Conservation (phyloP, 768 basidiomycete genomes). For the Lactarius hengduanensis region DNA sequence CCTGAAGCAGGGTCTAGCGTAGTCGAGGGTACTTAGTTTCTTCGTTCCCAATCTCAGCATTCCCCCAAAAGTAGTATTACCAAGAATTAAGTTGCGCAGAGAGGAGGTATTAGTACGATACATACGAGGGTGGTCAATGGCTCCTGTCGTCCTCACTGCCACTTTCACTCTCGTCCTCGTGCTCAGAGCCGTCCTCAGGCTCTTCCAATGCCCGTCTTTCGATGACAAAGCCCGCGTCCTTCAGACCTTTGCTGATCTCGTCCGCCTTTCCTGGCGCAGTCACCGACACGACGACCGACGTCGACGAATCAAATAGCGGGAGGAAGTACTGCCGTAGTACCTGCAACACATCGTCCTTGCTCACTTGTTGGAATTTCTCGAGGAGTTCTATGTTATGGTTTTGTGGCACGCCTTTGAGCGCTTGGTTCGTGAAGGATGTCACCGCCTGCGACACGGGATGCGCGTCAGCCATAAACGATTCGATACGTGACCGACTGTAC, state of each 20-base stretch:
- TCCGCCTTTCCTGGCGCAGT: constrained; percentile 80
- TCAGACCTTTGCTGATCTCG: constrained; percentile 64
- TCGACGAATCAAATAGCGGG: constrained; percentile 76
- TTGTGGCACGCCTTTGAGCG: constrained; percentile 78
- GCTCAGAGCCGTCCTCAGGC: constrained; percentile 46
- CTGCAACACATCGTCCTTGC: constrained; percentile 69
- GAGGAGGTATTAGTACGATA: constrained; percentile 1
- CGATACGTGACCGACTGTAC: constrained; percentile 29
- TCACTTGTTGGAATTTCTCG: constrained; percentile 75
- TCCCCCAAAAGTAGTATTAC: background rate
- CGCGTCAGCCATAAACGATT: background rate
- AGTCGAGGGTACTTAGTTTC: background rate
- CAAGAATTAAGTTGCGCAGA: constrained; percentile 15
- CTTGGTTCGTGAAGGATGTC: constrained; percentile 86
- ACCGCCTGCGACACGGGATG: constrained; percentile 53
- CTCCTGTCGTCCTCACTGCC: constrained; percentile 33
- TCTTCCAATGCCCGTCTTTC: constrained; percentile 69
- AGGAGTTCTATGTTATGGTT: constrained; percentile 75
- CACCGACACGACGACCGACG: constrained; percentile 78
- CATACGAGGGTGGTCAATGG: background rate
- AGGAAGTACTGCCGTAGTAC: constrained; percentile 73
- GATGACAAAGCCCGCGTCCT: constrained; percentile 71
- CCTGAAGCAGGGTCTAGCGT: background rate
- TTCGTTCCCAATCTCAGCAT: background rate
- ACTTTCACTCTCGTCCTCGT: constrained; percentile 37